These are phyloP conservation scores for Chaetomiaceae sp. DNA, from an alignment of 2,329 filamentous ascomycete genomes.

Conservation along the genomic window DNA sequence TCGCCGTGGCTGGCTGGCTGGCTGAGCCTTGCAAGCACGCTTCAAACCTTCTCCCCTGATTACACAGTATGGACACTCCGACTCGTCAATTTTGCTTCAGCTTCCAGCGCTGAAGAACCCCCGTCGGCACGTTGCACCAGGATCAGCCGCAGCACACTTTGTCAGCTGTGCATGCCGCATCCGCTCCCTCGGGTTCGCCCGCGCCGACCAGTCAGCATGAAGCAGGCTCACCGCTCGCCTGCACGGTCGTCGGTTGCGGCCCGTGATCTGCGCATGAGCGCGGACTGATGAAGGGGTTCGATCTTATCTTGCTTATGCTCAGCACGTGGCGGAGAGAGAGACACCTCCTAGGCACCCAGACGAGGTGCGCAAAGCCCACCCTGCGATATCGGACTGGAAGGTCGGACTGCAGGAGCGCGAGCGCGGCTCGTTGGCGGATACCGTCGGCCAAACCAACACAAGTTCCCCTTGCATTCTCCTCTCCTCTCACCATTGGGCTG, in stretches of 20 bases:
- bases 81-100: too few relatives aligned
- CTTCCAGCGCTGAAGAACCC: too few relatives aligned
- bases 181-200: slow-evolving; percentile 14
- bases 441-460: neutral
- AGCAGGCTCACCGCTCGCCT: slow-evolving; percentile 1
- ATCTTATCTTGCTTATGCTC: neutral
- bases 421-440: neutral
- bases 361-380: neutral
- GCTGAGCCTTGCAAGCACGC: too few relatives aligned
- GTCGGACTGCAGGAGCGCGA: neutral
- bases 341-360: too few relatives aligned
- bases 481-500: too few relatives aligned
- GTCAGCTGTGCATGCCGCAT: slow-evolving; percentile 12
- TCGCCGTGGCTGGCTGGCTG: too few relatives aligned
- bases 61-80: too few relatives aligned
- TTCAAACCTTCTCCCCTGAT: too few relatives aligned
- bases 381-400: slow-evolving; percentile 10
- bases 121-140: neutral
- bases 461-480: neutral
- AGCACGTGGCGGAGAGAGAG: neutral
- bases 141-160: neutral
- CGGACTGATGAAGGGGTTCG: neutral
- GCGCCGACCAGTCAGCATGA: neutral
- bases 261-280: neutral
- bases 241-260: neutral